Base-by-base conservation (phyloP, 139 green algal species). In the Asterochloris erici region DNA sequence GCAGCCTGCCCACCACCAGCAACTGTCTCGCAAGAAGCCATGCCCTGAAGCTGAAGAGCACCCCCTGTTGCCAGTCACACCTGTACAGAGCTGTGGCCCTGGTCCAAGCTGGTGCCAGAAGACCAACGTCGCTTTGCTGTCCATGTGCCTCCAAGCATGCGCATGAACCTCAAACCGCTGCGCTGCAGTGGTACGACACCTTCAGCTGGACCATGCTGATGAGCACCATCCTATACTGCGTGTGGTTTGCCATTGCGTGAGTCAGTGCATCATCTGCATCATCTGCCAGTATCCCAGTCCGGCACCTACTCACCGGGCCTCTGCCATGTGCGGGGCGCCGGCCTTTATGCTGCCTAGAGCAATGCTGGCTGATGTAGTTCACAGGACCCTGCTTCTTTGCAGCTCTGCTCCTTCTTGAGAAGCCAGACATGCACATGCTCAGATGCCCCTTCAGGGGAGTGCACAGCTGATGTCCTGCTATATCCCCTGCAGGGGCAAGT, bases 121-220 rank as follows among this genome's bases (percentile, higher is more conserved):
- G n/a, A n/a, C 38, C 38, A 54, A 54, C 38, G 6, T 6, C 6
- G 38, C 38, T 54, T 54, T 54, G 38, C 38, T 54, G 38, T 54
- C 2, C 38, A 54, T 54, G 4, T 10, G 4, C 6, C 38, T 54
- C 38, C 38, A 54, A 54, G 38, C 38, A 54, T 54, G 38, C 38
- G 38, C 38, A 2, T 54, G 38, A 54, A 54, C 38, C 38, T 54
- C 6, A 6, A 54, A 77, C 78, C 76, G 24, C 85, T 16, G 11
- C 94, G 12, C 61, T 88, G 64, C n/a, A 85, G 21, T 73, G 86
- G 14, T 92, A 91, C 69, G 90, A 94, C 81, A 92, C 88, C 83
- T 90, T 92, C 78, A 77, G 74, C 64, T 91, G 64, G 63, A 87
- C 79, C 73, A 79, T 75, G 13, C 85, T 73, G 66, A 86, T 89